Percentiles rank a stretch among this genome's conserved stretches.
Evolutionary conservation across 2,329 filamentous ascomycete genomes (phyloP).

Genomic region (Thelonectria blattea): DNA sequence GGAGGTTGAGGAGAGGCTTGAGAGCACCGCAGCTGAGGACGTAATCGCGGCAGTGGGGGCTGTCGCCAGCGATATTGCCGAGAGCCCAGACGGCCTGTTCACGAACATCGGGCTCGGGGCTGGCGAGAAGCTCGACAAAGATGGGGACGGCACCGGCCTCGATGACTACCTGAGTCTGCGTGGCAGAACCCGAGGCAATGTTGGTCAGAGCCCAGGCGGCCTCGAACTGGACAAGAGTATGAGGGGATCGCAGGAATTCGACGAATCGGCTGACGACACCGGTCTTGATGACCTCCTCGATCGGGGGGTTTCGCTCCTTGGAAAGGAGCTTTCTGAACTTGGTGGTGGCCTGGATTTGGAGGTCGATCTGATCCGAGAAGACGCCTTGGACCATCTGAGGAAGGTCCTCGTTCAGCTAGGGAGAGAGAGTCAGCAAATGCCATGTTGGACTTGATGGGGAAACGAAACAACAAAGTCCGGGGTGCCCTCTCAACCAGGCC

Average conservation of each 20-base stretch:
- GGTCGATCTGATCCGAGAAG: constrained; percentile 98
- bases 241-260: constrained; percentile 95
- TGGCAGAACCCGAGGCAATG: constrained; percentile 95
- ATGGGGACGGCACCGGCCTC: constrained; percentile 98
- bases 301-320: constrained; percentile 98
- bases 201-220: constrained; percentile 99
- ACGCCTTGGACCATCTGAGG: constrained; percentile 98
- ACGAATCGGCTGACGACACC: constrained; percentile 97
- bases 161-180: constrained; percentile 98
- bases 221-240: constrained; percentile 98
- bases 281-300: constrained; percentile 99
- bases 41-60: constrained; percentile 95
- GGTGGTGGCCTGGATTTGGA: constrained; percentile 95
- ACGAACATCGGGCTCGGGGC: constrained; percentile 95
- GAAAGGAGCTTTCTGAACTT: constrained; percentile 98
- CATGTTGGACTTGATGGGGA: constrained; percentile 14
- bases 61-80: constrained; percentile 98
- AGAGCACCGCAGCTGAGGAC: constrained; percentile 91
- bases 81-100: constrained; percentile 99
- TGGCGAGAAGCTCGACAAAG: constrained; percentile 94
- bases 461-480: constrained; percentile 4
- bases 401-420: constrained; percentile 93
- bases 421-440: constrained; percentile 28
- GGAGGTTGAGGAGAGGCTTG: constrained; percentile 84
- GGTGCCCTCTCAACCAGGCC: constrained; percentile 7